Conservation (phyloP, 805 yeast species). For the Starmerella gropengiesseri region DNA sequence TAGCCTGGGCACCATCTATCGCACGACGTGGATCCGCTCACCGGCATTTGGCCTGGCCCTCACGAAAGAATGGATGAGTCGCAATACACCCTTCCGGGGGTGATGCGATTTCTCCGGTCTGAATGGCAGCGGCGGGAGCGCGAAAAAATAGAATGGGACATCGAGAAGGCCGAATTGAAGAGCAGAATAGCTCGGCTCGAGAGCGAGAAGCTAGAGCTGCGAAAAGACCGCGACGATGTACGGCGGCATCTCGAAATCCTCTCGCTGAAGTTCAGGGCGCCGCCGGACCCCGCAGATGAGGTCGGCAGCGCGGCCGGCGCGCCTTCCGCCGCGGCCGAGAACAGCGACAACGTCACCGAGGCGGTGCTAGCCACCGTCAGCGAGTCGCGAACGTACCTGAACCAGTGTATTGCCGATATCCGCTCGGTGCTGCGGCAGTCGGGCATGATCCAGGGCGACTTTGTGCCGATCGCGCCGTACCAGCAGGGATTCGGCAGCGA, state of each 20-base stretch:
- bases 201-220: constrained; percentile 40
- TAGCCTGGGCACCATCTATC: too few relatives aligned
- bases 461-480: constrained; percentile 9
- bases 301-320: constrained; percentile 5
- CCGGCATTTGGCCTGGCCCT: not conserved
- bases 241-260: constrained; percentile 14
- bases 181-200: constrained; percentile 41
- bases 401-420: constrained; percentile 31
- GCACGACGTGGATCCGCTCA: too few relatives aligned
- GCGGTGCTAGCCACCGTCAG: constrained; percentile 9
- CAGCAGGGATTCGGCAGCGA: constrained; percentile 5
- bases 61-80: constrained; percentile 17
- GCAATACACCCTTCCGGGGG: constrained; percentile 38
- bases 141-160: constrained; percentile 49
- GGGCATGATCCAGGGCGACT: constrained; percentile 12
- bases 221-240: constrained; percentile 15
- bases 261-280: not conserved
- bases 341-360: constrained; percentile 3
- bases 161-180: constrained; percentile 52
- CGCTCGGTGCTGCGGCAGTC: constrained; percentile 16
- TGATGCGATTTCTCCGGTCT: constrained; percentile 51
- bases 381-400: constrained; percentile 24
- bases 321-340: constrained; percentile 24
- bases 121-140: constrained; percentile 54
- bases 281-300: not conserved